phyloP scores from a whole-genome alignment of 2,329 filamentous ascomycete species.

The Fusarium sp. region DNA sequence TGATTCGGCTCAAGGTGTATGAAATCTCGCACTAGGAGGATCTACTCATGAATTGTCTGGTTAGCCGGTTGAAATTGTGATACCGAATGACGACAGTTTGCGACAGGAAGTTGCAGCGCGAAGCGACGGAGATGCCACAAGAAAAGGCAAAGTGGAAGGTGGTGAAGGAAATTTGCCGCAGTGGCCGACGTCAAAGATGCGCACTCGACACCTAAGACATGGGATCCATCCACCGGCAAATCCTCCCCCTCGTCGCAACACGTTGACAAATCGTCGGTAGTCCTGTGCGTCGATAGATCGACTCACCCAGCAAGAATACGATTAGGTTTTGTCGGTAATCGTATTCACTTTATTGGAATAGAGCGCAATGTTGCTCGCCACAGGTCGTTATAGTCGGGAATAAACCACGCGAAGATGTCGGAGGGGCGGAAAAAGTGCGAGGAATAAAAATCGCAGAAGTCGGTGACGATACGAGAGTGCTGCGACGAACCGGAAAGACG shows the following conservation, averaged over 20 bases:
- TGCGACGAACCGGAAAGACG: conserved; percentile 34
- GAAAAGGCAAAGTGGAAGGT: conserved; percentile 31
- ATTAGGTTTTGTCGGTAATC: conserved; percentile 32
- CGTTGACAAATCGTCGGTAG: conserved; percentile 36
- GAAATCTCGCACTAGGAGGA: conserved; percentile 28
- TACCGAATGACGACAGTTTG: conserved; percentile 24
- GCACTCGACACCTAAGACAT: conserved; percentile 45
- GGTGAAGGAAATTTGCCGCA: conserved; percentile 43
- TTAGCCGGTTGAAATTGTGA: conserved; percentile 36
- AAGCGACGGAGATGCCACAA: conserved; percentile 26
- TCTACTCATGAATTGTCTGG: conserved; percentile 28
- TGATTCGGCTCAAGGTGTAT: conserved; percentile 24
- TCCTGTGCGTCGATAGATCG: conserved; percentile 27
- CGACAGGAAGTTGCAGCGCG: conserved; percentile 30
- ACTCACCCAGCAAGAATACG: conserved; percentile 44
- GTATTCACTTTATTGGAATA: conserved; percentile 38
- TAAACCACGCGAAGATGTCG: conserved; percentile 48
- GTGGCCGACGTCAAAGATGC: conserved; percentile 43
- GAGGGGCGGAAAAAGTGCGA: conserved; percentile 45
- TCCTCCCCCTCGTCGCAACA: conserved; percentile 45
- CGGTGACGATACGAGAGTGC: conserved; percentile 31
- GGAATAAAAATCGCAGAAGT: conserved; percentile 37
- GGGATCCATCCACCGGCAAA: conserved; percentile 43
- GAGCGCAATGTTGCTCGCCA: conserved; percentile 42
- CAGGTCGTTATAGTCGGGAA: conserved; percentile 45